Evolutionary conservation across 306 rosid species (phyloP), one percentile per base, ranked within the genome.

Genomic region (Morella rubra): DNA sequence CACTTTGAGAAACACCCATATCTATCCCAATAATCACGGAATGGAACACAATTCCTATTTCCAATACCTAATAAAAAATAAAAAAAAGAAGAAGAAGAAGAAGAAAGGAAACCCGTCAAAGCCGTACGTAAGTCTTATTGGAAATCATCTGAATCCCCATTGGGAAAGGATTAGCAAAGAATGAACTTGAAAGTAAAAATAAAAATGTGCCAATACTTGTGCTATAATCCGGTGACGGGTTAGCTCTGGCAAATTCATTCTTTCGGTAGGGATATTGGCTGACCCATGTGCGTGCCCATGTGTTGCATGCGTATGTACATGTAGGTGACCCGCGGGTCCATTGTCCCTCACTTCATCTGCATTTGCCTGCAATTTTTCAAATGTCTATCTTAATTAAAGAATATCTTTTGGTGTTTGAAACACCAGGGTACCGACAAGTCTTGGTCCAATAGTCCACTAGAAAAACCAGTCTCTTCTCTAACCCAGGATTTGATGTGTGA

Each of bases 281-380:
- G 90, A 72, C 16, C 88, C 97, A 68, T 91, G 91, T 58, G 96
- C 81, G 18, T 89, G 96, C 50, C 93, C 93, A 79, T 89, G 97
- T 3, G 91, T 78, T 69, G 90, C 88, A 40, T 91, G 96, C 0
- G 90, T 87, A 61, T 87, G 91, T 24, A 85, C 79, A 56, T 79
- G 93, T 13, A 78, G 73, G 42, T 87, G 89, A 24, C 84, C 87
- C 9, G 53, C 89, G 49, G 80, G 86, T 59, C 22, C 59, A 24
- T 66, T 20, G 7, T 5, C 86, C 4, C 3, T 71, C 62, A 81
- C 87, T 20, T 72, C 81, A 13, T 69, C 82, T 8, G 22, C 59
- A 5, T 32, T 19, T 61, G 55, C 73, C 68, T 69, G 80, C 61
- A 16, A 16, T 53, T 62, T 80, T 7, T 15, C 11, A 9, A 64